phyloP scores from a whole-genome alignment of 139 green algal genomes.

The Trebouxia sp. region DNA sequence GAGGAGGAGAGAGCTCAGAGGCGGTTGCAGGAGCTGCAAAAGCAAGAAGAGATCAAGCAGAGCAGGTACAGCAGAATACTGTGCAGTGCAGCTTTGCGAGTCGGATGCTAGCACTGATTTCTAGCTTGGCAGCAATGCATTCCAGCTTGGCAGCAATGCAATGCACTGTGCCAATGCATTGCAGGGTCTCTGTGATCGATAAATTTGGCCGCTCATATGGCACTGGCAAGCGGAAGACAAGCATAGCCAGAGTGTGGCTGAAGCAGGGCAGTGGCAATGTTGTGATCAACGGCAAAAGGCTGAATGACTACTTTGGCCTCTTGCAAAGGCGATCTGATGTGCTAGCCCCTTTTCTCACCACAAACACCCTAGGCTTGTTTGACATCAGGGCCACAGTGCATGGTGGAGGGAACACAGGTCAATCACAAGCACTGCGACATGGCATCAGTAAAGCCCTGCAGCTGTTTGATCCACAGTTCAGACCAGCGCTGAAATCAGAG shows the following conservation, averaged over 20 bases:
- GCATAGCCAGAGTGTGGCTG: conserved; percentile 59
- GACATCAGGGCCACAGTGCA: conserved; percentile 67
- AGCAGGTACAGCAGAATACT: not conserved
- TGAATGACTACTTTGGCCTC: conserved; percentile 75
- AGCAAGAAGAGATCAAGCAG: not conserved
- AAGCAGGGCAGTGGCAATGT: conserved; percentile 49
- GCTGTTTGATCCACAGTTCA: conserved; percentile 65
- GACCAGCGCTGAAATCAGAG: conserved; percentile 55
- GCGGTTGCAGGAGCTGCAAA: conserved; percentile 2
- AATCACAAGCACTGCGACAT: conserved; percentile 81
- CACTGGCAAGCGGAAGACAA: conserved; percentile 70
- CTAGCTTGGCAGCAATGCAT: too few species aligned
- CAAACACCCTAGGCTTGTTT: conserved; percentile 61
- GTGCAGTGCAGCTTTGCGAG: too few species aligned
- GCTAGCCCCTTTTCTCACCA: conserved; percentile 81
- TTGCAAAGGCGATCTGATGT: conserved; percentile 61
- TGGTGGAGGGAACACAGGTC: conserved; percentile 61
- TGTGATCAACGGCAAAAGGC: conserved; percentile 70
- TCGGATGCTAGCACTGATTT: too few species aligned
- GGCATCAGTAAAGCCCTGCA: conserved; percentile 82
- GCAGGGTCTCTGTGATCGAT: conserved; percentile 58
- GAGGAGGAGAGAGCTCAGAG: conserved; percentile 9
- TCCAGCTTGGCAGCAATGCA: too few species aligned
- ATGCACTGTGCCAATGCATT: too few species aligned
- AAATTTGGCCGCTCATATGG: conserved; percentile 56